Percentiles rank a stretch among this genome's conserved stretches.
phyloP scores from a whole-genome alignment of 148 eudicot genomes.

The Simmondsia chinensis region DNA sequence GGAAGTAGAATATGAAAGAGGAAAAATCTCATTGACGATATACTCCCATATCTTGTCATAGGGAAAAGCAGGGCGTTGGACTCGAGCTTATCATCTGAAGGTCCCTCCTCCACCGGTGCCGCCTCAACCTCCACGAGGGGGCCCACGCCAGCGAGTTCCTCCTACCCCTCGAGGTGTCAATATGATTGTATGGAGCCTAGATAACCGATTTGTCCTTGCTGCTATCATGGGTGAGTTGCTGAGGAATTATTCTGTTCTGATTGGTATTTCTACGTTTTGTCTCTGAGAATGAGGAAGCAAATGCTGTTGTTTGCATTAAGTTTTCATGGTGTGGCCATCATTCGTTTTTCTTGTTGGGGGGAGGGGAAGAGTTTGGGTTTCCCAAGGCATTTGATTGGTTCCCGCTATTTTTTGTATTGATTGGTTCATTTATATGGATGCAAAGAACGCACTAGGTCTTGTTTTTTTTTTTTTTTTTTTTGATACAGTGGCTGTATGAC shows the following conservation, averaged over 20 bases:
- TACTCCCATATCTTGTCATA: constrained; percentile 13
- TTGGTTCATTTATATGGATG: no score
- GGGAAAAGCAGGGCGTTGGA: constrained; percentile 87
- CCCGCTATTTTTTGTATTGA: no score
- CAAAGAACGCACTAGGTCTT: no score
- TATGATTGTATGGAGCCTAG: constrained; percentile 96
- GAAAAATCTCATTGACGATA: neutral
- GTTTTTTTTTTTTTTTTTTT: no score
- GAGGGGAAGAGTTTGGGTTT: no score
- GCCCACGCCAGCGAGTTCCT: constrained; percentile 83
- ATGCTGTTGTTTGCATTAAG: no score
- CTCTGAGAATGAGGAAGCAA: neutral
- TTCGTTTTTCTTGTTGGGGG: no score
- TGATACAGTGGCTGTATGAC: no score
- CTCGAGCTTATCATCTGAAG: constrained; percentile 85
- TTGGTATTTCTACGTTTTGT: no score
- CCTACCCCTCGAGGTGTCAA: constrained; percentile 96
- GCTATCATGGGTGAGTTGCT: constrained; percentile 85
- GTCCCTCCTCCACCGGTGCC: constrained; percentile 95
- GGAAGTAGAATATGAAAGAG: neutral
- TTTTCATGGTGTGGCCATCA: no score
- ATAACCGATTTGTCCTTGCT: constrained; percentile 95
- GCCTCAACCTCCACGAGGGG: constrained; percentile 82
- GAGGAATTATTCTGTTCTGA: neutral
- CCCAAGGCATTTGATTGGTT: no score